Evolutionary conservation across 306 rosid genomes (phyloP), one percentile per base, ranked within the genome.

Genomic region (Purshia tridentata): DNA sequence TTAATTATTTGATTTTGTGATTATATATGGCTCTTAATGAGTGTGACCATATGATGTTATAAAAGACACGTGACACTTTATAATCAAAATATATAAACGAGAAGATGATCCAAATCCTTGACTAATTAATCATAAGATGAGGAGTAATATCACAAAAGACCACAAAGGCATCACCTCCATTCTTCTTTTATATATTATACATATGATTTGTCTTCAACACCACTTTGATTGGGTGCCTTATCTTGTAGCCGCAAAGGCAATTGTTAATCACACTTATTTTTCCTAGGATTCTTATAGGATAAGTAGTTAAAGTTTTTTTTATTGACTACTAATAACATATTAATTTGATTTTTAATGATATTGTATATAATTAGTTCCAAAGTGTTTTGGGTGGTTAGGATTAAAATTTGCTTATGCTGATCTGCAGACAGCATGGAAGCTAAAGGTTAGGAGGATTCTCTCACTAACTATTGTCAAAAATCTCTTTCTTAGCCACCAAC

Each of bases 231-330:
- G 49, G 9, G 49, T 19, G 64, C 65, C 69, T 50, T 77, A 77
- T 77, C 64, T 60, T 42, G 9, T 18, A 40, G 72, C 67, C 72
- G 63, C 72, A 63, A 70, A 69, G 70, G 56, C 41, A 69, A 59
- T 35, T 22, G 69, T 64, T 42, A 3, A 18, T 56, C 20, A 23
- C 19, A 6, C 9, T 23, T 59, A 19, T 4, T 73, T 49, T 51
- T 29, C 63, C 13, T 15, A 51, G 9, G 42, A 22, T 63, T 63
- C 49, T 51, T 20, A 23, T 4, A 10, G 39, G 5, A 39, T 29
- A 15, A 22, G 57, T 35, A 9, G 51, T 56, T 69, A 14, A 37
- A 46, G 29, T 56, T 69, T 64, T 20, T 20, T 41, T 15, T 46
- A 65, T 37, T 42, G 60, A 68, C 18, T 11, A 12, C 42, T 29